Base-by-base conservation (phyloP, 176 grass and related monocot genomes). In the Rhynchospora pubera region DNA sequence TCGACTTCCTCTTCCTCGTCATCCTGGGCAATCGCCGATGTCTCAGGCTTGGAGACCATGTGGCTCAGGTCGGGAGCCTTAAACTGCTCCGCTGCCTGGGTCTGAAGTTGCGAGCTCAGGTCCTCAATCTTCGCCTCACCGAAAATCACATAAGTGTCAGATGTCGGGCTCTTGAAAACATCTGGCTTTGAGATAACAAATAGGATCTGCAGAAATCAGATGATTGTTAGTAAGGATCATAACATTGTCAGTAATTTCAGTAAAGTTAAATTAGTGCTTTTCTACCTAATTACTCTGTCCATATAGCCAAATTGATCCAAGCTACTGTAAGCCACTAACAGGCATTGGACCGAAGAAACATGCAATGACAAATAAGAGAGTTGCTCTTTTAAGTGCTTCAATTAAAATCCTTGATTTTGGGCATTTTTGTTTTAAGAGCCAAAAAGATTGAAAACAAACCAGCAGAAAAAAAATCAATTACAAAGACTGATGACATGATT, bases 151-250 rank as follows among this genome's bases (percentile, higher is more conserved):
- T 93, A 93, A 13, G 91, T 93, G 82, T 93, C 91, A 2, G 89
- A 93, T 0, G 58, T 82, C 0, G 89, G 91, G 65, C 91, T 91
- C 89, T 93, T 93, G 84, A 93, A 93, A 52, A 93, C 89, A 53
- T 93, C 86, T 18, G 91, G 91, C 60, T 91, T 93, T 60, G 89
- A 91, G 39, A 93, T 93, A 57, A 93, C 89, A 32, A 93, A 89
- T 9, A 91, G 65, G 43, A 93, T 89, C 86, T 91, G 81, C 72
- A 32, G 30, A 53, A 15, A 15, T 32, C 24, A 52, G 46, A 74
- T 42, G 21, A 22, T 9, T 26, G 22, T 74, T 26, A 73, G 21
- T 39, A 66, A 39, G 30, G 2, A 52, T 74, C 3, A 5, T 23
- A 51, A 45, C 12, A 74, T 7, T 23, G 5, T 5, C 9, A 51